phyloP scores from a whole-genome alignment of 345 rosid genomes.

The Populus deltoides region DNA sequence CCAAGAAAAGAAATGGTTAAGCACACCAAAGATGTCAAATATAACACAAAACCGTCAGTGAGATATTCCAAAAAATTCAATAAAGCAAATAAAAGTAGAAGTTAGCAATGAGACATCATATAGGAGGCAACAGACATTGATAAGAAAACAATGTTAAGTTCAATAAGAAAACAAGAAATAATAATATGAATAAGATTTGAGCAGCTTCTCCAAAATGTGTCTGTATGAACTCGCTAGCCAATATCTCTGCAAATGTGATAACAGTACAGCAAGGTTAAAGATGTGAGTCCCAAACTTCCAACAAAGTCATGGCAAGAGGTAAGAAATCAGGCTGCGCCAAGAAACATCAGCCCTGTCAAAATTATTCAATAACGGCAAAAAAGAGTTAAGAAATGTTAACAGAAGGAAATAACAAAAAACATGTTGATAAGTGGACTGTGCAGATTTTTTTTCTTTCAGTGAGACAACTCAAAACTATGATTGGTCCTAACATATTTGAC shows the following conservation, averaged over 20 bases:
- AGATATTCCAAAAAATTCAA: slow-evolving; percentile 23
- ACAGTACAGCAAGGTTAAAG: slow-evolving; percentile 98
- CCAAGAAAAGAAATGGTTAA: slow-evolving; percentile 17
- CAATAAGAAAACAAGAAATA: slow-evolving; percentile 43
- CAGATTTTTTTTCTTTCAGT: background rate
- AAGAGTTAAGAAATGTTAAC: slow-evolving; percentile 40
- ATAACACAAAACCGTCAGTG: slow-evolving; percentile 26
- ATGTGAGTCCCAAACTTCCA: slow-evolving; percentile 99
- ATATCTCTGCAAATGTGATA: slow-evolving; percentile 95
- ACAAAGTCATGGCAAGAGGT: slow-evolving; percentile 88
- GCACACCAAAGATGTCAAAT: slow-evolving; percentile 5
- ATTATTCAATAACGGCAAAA: slow-evolving; percentile 31
- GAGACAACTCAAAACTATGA: background rate
- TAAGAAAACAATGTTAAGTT: slow-evolving; percentile 31
- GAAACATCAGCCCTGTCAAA: slow-evolving; percentile 90
- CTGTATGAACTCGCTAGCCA: slow-evolving; percentile 32
- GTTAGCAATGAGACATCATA: slow-evolving; percentile 37
- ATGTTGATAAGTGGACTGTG: slow-evolving; percentile 3
- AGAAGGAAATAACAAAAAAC: slow-evolving; percentile 21
- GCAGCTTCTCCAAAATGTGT: slow-evolving; percentile 26
- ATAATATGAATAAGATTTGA: slow-evolving; percentile 32
- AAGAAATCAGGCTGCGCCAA: slow-evolving; percentile 98
- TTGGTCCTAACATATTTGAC: too few species aligned
- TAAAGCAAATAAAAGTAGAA: slow-evolving; percentile 19
- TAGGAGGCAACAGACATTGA: slow-evolving; percentile 36